Evolutionary conservation across 1,139 yeast species (phyloP), one percentile per base, ranked within the genome.

Genomic region (Protomyces pachydermus): DNA sequence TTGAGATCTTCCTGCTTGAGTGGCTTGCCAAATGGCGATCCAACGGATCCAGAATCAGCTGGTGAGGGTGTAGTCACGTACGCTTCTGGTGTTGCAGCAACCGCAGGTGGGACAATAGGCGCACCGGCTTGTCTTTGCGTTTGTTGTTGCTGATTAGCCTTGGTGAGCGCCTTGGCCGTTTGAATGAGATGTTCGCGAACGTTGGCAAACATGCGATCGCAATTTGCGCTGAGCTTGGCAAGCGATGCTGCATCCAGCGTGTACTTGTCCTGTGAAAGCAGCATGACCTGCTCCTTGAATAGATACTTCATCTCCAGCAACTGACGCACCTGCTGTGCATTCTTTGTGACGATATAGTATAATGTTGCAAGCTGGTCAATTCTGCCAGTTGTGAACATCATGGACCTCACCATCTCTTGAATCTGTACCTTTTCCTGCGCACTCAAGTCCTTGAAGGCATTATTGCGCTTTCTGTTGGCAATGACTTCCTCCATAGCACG

Each of bases 1-100:
- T 60, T 60, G 32, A 60, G 58, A 28, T 60, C 64, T 45, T 60
- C 64, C 9, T 56, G 50, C 58, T 60, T 53, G 37, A 60, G 39
- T 6, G 57, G 57, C 42, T 60, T 54, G 54, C 37, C 54, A 52
- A 60, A 54, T 3, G 37, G 34, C 54, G 54, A 42, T 4, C 48
- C 48, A 8, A 9, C 25, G 5, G 48, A 16, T 3, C 48, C 48
- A 42, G 48, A 10, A 16, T 42, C 48, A 28, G 32, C 32, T 6
- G 48, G 48, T 18, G 48, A 42, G 18, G 48, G 48, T 18, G 48
- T 42, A 20, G 3, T 38, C 16, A 16, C 48, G 18, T n/a, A 42
- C 25, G 23, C 18, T 18, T 42, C 48, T n/a, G 48, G 48, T 12
- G 62, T 42, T 18, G 62, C 45, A 4, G 62, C 62, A n/a, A 58